A percentile compares a stretch with the other conserved stretches of the same genome.
Conservation (phyloP, 164 flowering plant species). For the Houttuynia cordata region DNA sequence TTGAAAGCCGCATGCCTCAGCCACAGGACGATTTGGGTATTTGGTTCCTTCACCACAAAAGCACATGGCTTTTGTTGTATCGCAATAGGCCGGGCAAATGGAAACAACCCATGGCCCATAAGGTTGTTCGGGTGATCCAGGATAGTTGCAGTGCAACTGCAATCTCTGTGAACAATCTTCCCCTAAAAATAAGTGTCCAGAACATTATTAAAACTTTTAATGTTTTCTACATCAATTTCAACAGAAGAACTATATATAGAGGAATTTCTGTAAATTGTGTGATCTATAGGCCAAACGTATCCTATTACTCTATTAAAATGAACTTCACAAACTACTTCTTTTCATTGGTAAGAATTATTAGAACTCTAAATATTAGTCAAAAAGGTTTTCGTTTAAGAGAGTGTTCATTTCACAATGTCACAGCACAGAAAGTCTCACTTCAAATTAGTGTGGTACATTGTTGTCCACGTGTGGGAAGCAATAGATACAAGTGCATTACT, state of each 20-base stretch:
- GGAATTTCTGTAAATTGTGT: neutral
- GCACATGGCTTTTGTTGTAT: constrained; percentile 91
- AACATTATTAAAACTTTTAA: too few relatives aligned
- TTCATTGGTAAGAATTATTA: too few relatives aligned
- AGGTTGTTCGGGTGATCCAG: constrained; percentile 49
- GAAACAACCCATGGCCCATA: constrained; percentile 92
- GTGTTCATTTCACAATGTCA: too few relatives aligned
- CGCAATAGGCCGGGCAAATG: constrained; percentile 78
- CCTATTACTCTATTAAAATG: too few relatives aligned
- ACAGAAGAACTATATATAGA: neutral
- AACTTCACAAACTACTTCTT: too few relatives aligned
- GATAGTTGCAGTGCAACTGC: constrained; percentile 61
- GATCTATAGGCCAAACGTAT: neutral
- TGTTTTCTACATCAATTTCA: neutral
- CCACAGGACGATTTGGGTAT: constrained; percentile 91
- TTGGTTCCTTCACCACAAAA: constrained; percentile 96
- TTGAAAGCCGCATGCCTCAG: constrained; percentile 90
- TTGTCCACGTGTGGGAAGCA: too few relatives aligned
- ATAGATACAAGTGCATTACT: too few relatives aligned
- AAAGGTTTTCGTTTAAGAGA: too few relatives aligned
- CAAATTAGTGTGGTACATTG: too few relatives aligned
- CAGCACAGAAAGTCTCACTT: too few relatives aligned
- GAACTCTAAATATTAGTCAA: too few relatives aligned
- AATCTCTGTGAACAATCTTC: constrained; percentile 66
- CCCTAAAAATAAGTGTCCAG: constrained; percentile 44